Base-by-base conservation (phyloP, 805 yeast genomes). In the Yamadazyma endophytica region DNA sequence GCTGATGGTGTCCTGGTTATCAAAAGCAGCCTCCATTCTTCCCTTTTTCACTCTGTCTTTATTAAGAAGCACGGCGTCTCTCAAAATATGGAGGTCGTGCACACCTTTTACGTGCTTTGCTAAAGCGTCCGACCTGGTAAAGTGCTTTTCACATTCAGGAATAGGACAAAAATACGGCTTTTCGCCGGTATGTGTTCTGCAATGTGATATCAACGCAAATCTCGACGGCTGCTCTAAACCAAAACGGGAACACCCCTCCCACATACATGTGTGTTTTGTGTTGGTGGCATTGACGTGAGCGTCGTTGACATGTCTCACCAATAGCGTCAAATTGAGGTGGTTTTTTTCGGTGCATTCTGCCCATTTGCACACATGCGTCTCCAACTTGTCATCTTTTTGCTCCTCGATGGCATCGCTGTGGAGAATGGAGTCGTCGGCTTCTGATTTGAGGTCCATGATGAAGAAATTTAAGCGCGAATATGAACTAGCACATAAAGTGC, bases 141-240 rank as follows among this genome's bases (percentile, higher is more conserved):
- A 80, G 26, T 68, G 68, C 39, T 73, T 67, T 30, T 68, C 70
- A 52, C 90, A 82, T 41, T 79, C 84, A 2, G 84, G 84, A 9
- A 79, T 59, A 1, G 73, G 65, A 50, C 90, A 82, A 43, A 64
- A 71, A 42, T 71, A 78, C 21, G 85, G 85, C 44, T 69, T 69
- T 44, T 80, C 83, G 1, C 82, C 79, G 0, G 82, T 75, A 50
- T 82, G 90, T 1, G 75, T 64, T 33, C 85, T 52, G 42, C 79
- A 60, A 47, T 82, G 90, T 0, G 82, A 64, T 0, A 77, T 61
- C 19, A 82, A 60, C 1, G 82, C 79, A 52, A 73, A 72, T 29
- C 78, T 48, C 8, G 76, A 69, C 11, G 75, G 75, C 46, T 72
- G 79, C 17, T 60, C 60, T 2, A 69, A 50, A 4, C 79, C 81